Base-by-base conservation (phyloP, 2,329 filamentous ascomycete genomes). In the Leptographium galeiforme region DNA sequence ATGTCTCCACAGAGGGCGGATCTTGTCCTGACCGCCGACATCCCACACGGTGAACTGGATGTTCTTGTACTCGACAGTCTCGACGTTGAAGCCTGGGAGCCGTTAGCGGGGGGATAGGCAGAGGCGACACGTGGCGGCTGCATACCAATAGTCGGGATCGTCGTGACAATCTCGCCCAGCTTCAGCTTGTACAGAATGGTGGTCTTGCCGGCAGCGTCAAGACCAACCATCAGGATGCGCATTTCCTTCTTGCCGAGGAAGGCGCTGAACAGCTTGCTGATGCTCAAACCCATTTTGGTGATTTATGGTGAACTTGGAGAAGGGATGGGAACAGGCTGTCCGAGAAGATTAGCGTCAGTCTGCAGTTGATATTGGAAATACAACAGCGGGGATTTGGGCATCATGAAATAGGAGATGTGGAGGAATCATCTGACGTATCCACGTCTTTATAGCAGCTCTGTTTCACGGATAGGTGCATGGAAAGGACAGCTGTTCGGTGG, bases 191-290 rank as follows among this genome's bases (percentile, higher is more conserved):
- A 98, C 64, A 98, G 84, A 69, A 98, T 98, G 65, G 93, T 98
- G 68, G 93, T 98, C 83, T 98, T 98, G 86, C 93, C 93, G 72
- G 93, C 93, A 67, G 93, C 93, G 74, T 98, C 93, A 67, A 98
- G 84, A 82, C 93, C 93, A 66, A 98, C 90, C 93, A 98, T 98
- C 74, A 98, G 75, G 78, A 98, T 96, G 80, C 93, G 85, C 93
- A 98, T 98, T 84, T 98, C 93, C 85, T 97, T 97, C 86, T 95
- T 95, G 68, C 91, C 89, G 85, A 89, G 95, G 73, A 97, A 82
- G 77, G 85, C 84, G 71, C 95, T 88, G 73, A 97, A 93, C 69
- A 97, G 72, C 82, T 93, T 95, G 67, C 90, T 97, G 76, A 97
- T 89, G 70, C 86, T 83, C 73, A 97, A 81, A 94, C 93, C 93